Conservation (phyloP, 257 asterid genomes). For the Petrea volubilis region DNA sequence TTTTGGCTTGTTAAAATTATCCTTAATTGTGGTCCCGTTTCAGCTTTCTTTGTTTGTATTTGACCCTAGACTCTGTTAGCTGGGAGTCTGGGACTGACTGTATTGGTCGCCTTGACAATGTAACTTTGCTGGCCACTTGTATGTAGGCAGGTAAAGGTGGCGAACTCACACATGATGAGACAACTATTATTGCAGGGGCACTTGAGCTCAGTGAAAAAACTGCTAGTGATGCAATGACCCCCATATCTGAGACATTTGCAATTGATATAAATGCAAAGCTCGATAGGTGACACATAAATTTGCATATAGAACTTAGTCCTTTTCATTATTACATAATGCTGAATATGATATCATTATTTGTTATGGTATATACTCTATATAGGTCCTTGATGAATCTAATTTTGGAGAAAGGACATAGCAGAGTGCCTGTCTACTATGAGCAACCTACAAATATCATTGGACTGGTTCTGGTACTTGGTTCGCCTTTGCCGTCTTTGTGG, state of each 20-base stretch:
- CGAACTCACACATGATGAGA: constrained; percentile 92
- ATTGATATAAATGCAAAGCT: constrained; percentile 85
- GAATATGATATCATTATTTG: neutral
- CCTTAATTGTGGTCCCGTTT: neutral
- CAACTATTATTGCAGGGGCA: constrained; percentile 92
- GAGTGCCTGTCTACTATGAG: constrained; percentile 79
- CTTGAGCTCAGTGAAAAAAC: constrained; percentile 86
- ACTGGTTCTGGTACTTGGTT: constrained; percentile 63
- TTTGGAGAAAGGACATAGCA: constrained; percentile 67
- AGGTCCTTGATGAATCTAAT: constrained; percentile 68
- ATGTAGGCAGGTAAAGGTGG: constrained; percentile 95
- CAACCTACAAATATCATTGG: constrained; percentile 64
- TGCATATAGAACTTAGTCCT: neutral
- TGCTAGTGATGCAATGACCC: constrained; percentile 95
- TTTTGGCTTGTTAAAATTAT: neutral
- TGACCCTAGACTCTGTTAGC: neutral
- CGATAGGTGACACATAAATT: constrained; percentile 53
- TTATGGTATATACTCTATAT: too few species aligned
- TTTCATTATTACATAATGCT: constrained; percentile 6
- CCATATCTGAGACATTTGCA: constrained; percentile 72
- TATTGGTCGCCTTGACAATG: neutral
- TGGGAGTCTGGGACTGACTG: neutral
- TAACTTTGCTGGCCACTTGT: constrained; percentile 10
- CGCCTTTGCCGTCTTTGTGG: neutral
- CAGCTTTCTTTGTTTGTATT: neutral